These are phyloP conservation scores for Kuraishia ogatae DNA, from an alignment of 805 yeast genomes.

Conservation along the genomic window DNA sequence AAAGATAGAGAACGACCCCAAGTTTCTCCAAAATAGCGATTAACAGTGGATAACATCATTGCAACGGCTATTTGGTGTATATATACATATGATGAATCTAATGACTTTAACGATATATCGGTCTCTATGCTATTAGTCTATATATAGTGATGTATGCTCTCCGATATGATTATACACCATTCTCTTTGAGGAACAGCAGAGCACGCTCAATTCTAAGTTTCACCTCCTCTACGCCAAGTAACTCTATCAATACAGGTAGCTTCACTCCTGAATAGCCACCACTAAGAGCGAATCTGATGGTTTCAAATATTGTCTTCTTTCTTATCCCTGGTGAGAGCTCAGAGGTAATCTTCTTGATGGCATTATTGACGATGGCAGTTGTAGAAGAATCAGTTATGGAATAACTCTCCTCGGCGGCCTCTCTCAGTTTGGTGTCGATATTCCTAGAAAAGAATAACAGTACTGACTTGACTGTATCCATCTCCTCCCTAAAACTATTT, in stretches of 20 bases:
- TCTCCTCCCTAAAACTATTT: neutral
- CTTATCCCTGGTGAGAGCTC: slow-evolving; percentile 6
- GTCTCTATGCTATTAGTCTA: neutral
- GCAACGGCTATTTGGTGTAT: neutral
- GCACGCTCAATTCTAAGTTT: slow-evolving; percentile 15
- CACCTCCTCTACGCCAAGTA: slow-evolving; percentile 40
- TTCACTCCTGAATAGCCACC: slow-evolving; percentile 67
- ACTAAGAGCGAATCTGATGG: slow-evolving; percentile 59
- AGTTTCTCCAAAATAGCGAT: slow-evolving; percentile 51
- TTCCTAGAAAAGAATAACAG: slow-evolving; percentile 2
- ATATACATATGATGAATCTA: neutral
- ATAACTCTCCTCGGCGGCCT: slow-evolving; percentile 5
- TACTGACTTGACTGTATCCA: slow-evolving; percentile 5
- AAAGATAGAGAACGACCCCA: slow-evolving; percentile 73
- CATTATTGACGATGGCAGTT: neutral
- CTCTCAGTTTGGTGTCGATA: neutral
- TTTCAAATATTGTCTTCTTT: slow-evolving; percentile 41
- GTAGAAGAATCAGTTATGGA: slow-evolving; percentile 3
- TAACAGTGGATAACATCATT: slow-evolving; percentile 4
- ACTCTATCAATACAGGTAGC: slow-evolving; percentile 44
- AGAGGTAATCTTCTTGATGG: neutral
- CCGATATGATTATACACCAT: neutral
- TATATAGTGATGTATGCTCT: neutral
- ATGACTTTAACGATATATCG: neutral
- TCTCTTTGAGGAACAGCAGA: neutral